Base-by-base conservation (phyloP, 345 rosid species). In the Acer yangbiense region DNA sequence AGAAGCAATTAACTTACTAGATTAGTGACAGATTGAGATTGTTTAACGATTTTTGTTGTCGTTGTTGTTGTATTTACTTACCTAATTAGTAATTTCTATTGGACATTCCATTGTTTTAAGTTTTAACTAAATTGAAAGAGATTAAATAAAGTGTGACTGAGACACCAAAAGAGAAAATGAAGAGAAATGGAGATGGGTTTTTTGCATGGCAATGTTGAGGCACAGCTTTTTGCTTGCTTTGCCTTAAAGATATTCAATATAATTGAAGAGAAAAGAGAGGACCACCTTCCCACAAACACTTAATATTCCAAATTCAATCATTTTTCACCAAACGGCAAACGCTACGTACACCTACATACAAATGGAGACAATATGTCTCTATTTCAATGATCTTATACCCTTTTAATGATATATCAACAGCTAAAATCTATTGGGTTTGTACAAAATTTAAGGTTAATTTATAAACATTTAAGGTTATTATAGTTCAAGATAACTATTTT, bases 161-260 rank as follows among this genome's bases (percentile, higher is more conserved):
- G 16, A 12, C 20, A 1, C 1, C 23, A 7, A 7, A 29, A 65
- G 6, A 32, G 13, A 17, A 35, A 67, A 67, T 6, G 21, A 35
- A 35, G 14, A 9, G 14, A 20, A 69, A 69, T 5, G 7, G 18
- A 50, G n/a, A 48, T 18, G 23, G 23, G 73, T 5, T 3, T 68
- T 41, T 70, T 69, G 72, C 77, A 75, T 82, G 82, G 65, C n/a
- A 46, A n/a, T 27, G 46, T 29, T n/a, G 21, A 50, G 72, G 69
- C 76, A 72, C 74, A 72, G 58, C 78, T 43, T 82, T 78, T 64
- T 20, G 43, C 50, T 65, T 75, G 79, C 87, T 83, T 84, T 65
- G 12, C 6, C 79, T 77, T 21, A 32, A 83, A 84, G 84, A 74
- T 71, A 78, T 61, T 20, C 5, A 58, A 79, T 76, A 79, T 74